These are phyloP conservation scores for Graphiopsis chlorocephala DNA, from an alignment of 2,329 filamentous ascomycete genomes.

Conservation along the genomic window DNA sequence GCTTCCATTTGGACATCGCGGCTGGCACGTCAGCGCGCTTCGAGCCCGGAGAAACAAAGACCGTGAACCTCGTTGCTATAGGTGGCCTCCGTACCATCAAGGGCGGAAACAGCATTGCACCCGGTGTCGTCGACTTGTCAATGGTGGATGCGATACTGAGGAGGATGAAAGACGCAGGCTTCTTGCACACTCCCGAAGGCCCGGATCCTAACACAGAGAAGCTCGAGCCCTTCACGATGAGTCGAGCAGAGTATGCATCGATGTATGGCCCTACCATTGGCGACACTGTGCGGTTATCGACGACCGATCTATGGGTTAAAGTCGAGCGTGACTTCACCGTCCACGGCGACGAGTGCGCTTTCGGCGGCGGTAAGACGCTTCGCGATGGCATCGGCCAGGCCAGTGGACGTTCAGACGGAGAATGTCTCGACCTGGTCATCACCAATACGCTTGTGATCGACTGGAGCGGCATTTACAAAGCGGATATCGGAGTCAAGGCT, in stretches of 20 bases:
- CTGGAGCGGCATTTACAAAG: slow-evolving; percentile 88
- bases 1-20: slow-evolving; percentile 79
- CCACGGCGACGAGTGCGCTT: slow-evolving; percentile 90
- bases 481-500: slow-evolving; percentile 85
- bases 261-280: slow-evolving; percentile 93
- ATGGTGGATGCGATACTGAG: slow-evolving; percentile 64
- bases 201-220: slow-evolving; percentile 35
- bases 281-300: slow-evolving; percentile 74
- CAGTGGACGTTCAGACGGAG: slow-evolving; percentile 66
- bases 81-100: slow-evolving; percentile 71
- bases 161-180: slow-evolving; percentile 66
- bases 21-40: slow-evolving; percentile 88
- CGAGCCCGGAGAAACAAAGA: slow-evolving; percentile 86
- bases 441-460: slow-evolving; percentile 85
- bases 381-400: slow-evolving; percentile 93
- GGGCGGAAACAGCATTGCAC: slow-evolving; percentile 75
- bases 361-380: slow-evolving; percentile 87
- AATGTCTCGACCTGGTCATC: slow-evolving; percentile 77
- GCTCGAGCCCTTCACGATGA: slow-evolving; percentile 65
- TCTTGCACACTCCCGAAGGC: slow-evolving; percentile 69
- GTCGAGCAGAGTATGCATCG: slow-evolving; percentile 69
- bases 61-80: slow-evolving; percentile 85
- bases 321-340: slow-evolving; percentile 79
- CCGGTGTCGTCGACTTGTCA: slow-evolving; percentile 60
- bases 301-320: slow-evolving; percentile 81